A percentile compares a stretch with the other conserved stretches of the same genome.
phyloP scores from a whole-genome alignment of 2,329 filamentous ascomycete genomes.

The Pseudocercospora crystallina region DNA sequence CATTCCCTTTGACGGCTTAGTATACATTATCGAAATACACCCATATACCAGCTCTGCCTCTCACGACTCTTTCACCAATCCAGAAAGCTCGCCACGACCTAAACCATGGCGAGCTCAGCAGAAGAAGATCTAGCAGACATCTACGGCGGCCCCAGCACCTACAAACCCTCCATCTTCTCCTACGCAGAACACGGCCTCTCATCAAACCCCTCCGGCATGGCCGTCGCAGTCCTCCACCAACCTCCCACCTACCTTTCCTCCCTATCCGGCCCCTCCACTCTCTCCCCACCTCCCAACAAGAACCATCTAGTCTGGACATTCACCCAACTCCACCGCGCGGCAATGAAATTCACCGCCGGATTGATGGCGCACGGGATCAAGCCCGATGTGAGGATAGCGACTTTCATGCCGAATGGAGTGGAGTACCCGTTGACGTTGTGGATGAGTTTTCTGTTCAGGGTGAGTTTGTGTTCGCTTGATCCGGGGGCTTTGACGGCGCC shows the following conservation, averaged over 20 bases:
- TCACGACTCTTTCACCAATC: too few species aligned
- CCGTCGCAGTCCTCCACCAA: constrained; percentile 11
- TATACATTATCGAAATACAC: too few species aligned
- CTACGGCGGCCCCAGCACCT: constrained; percentile 3
- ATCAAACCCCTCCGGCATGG: constrained; percentile 9
- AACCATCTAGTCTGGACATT: constrained; percentile 20
- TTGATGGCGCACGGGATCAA: constrained; percentile 9
- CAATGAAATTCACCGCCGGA: constrained; percentile 11
- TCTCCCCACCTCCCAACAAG: neutral
- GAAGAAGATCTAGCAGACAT: constrained; percentile 7
- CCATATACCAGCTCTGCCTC: too few species aligned
- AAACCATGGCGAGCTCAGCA: neutral
- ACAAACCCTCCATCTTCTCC: constrained; percentile 9
- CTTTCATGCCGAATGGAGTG: constrained; percentile 20
- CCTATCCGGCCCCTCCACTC: neutral
- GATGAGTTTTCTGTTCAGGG: constrained; percentile 9
- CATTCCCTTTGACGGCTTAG: too few species aligned
- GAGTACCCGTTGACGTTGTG: constrained; percentile 19
- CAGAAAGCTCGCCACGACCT: neutral
- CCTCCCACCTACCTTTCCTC: constrained; percentile 5
- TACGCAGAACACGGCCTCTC: constrained; percentile 11
- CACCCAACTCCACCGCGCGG: constrained; percentile 13
- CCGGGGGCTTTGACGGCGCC: constrained; percentile 13
- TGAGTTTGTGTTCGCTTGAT: constrained; percentile 18
- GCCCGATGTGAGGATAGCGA: constrained; percentile 18